Evolutionary conservation across 1,284 basidiomycete genomes (phyloP).

Genomic region (Melampsora medusae): DNA sequence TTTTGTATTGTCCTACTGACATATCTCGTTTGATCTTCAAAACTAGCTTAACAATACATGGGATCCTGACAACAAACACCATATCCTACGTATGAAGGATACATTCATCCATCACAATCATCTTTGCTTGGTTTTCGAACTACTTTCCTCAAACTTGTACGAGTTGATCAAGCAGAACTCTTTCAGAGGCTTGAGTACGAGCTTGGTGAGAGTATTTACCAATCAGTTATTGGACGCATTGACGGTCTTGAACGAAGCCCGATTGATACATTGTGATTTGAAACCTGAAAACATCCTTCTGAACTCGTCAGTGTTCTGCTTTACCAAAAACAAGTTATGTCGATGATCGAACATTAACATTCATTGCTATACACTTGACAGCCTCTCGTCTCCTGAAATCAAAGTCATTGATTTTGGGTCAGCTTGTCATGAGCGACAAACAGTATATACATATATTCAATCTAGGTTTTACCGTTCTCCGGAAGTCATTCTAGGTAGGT

Average conservation of each 20-base stretch:
- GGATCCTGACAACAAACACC: slow-evolving; percentile 91
- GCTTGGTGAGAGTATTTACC: slow-evolving; percentile 96
- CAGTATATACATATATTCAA: slow-evolving; percentile 99
- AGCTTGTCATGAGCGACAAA: slow-evolving; percentile 96
- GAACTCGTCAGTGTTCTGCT: slow-evolving; percentile 70
- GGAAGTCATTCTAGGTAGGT: slow-evolving; percentile 80
- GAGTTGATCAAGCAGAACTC: slow-evolving; percentile 99
- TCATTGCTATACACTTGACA: slow-evolving; percentile 53
- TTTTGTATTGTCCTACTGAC: neutral
- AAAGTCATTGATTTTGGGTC: slow-evolving; percentile 99
- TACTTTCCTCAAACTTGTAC: slow-evolving; percentile 94
- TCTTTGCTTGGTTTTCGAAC: slow-evolving; percentile 94
- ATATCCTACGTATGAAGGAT: slow-evolving; percentile 90
- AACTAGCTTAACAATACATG: slow-evolving; percentile 80
- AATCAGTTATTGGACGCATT: slow-evolving; percentile 89
- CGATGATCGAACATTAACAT: neutral
- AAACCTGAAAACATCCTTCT: slow-evolving; percentile 95
- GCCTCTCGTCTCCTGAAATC: slow-evolving; percentile 93
- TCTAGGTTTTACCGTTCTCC: slow-evolving; percentile 97
- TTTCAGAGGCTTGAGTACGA: slow-evolving; percentile 93
- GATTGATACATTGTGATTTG: slow-evolving; percentile 94
- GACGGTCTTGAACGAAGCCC: slow-evolving; percentile 87
- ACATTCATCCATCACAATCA: slow-evolving; percentile 96
- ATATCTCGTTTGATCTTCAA: slow-evolving; percentile 28
- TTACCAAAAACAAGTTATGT: slow-evolving; percentile 37